Conservation (phyloP, 2,329 filamentous ascomycete species). For the Cladophialophora immunda region DNA sequence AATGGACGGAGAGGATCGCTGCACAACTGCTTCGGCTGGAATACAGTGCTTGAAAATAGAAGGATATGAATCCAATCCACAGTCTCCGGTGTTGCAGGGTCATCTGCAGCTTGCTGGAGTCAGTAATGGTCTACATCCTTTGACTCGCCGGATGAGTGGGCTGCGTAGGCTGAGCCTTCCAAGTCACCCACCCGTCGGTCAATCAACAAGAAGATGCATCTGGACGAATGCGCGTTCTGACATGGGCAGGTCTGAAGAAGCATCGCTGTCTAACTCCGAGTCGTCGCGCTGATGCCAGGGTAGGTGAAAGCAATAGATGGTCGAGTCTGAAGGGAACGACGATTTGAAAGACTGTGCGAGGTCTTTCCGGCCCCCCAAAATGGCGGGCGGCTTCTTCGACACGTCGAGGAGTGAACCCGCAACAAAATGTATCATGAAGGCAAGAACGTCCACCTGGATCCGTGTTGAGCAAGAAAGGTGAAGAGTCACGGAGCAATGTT, state of each 20-base stretch:
- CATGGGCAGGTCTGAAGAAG: not conserved
- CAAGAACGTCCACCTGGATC: too few relatives aligned
- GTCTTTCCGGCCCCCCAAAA: too few relatives aligned
- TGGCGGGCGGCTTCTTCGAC: too few relatives aligned
- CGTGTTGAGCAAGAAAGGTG: too few relatives aligned
- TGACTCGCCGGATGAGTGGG: not conserved
- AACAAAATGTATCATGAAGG: too few relatives aligned
- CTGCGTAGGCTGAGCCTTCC: not conserved
- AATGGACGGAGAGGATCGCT: not conserved
- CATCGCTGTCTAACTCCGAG: not conserved
- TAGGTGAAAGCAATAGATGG: not conserved
- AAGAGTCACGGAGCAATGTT: not conserved
- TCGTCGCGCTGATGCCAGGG: not conserved
- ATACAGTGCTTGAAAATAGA: slow-evolving; percentile 1
- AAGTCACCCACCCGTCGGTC: too few relatives aligned
- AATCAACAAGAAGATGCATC: not conserved
- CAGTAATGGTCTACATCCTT: not conserved
- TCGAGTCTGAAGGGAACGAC: too few relatives aligned
- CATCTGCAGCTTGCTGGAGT: not conserved
- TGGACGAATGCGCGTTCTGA: not conserved
- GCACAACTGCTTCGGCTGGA: not conserved
- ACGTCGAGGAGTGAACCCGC: too few relatives aligned
- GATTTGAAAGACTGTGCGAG: too few relatives aligned
- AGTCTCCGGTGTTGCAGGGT: not conserved
- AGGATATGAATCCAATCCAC: not conserved